A percentile compares a stretch with the other conserved stretches of the same genome.
Conservation (phyloP, 768 basidiomycete species). For the Agrocybe chaxingu region DNA sequence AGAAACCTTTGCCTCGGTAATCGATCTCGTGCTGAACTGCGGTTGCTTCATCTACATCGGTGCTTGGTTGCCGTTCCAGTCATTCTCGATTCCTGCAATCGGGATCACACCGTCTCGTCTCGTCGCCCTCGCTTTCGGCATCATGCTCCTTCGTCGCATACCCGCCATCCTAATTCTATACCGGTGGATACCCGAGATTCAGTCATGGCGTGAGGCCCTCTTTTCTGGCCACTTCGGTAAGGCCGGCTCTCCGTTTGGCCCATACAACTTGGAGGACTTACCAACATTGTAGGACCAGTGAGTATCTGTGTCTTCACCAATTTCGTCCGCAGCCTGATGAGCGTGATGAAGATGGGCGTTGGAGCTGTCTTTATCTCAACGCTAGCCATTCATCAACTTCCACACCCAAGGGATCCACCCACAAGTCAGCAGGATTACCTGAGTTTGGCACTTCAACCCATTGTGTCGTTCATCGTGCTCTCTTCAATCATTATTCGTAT, state of each 20-base stretch:
- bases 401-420: conserved; percentile 56
- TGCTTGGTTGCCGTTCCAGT: conserved; percentile 75
- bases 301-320: conserved; percentile 18
- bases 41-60: conserved; percentile 84
- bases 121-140: conserved; percentile 58
- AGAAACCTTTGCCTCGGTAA: conserved; percentile 84
- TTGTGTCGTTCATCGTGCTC: conserved; percentile 86
- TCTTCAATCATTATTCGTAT: conserved; percentile 81
- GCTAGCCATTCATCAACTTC: conserved; percentile 61
- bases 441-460: conserved; percentile 70
- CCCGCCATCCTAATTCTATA: conserved; percentile 78
- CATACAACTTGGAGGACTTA: conserved; percentile 1
- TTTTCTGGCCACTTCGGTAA: conserved; percentile 91
- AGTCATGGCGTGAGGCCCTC: conserved; percentile 79
- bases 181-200: conserved; percentile 83
- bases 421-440: conserved; percentile 68
- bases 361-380: conserved; percentile 87
- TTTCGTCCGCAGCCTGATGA: not conserved
- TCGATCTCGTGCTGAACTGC: conserved; percentile 84
- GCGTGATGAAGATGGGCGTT: conserved; percentile 73
- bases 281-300: conserved; percentile 44
- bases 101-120: conserved; percentile 73
- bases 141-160: conserved; percentile 76
- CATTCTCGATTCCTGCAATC: conserved; percentile 52
- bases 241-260: conserved; percentile 8